A percentile compares a stretch with the other conserved stretches of the same genome.
phyloP scores from a whole-genome alignment of 2,329 filamentous ascomycete genomes.

The Apiospora pterosperma region DNA sequence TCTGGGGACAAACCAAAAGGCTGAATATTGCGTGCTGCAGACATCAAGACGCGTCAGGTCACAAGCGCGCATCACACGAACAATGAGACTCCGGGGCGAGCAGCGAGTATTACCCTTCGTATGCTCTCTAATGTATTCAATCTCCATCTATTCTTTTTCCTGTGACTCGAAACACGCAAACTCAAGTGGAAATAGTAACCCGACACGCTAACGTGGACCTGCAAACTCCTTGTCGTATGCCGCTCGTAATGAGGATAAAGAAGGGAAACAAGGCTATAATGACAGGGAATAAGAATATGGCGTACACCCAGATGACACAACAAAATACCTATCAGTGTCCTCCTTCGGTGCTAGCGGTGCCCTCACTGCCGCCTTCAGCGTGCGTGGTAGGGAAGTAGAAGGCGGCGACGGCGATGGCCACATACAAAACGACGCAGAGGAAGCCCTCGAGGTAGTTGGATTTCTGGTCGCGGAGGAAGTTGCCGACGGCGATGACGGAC shows the following conservation, averaged over 20 bases:
- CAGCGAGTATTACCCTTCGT: not conserved
- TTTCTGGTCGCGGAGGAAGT: conserved; percentile 84
- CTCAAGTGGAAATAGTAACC: not conserved
- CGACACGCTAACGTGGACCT: not conserved
- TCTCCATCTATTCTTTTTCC: not conserved
- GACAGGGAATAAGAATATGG: not conserved
- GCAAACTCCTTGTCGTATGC: not conserved
- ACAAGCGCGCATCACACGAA: not conserved
- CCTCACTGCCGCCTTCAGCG: not conserved
- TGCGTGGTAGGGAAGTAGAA: conserved; percentile 50
- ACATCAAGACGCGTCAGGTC: not conserved
- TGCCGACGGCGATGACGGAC: conserved; percentile 80
- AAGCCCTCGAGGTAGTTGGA: conserved; percentile 87
- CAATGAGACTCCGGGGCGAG: not conserved
- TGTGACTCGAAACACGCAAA: not conserved
- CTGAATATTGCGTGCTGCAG: not conserved
- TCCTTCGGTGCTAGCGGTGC: not conserved
- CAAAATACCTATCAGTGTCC: not conserved
- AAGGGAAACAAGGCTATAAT: not conserved
- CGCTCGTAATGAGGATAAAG: not conserved
- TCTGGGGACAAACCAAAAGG: not conserved
- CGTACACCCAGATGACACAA: not conserved
- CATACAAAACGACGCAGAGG: conserved; percentile 68
- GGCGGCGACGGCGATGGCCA: conserved; percentile 57
- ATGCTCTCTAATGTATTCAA: not conserved